phyloP scores from a whole-genome alignment of 2,329 filamentous ascomycete genomes.

The Aspergillus fructus region DNA sequence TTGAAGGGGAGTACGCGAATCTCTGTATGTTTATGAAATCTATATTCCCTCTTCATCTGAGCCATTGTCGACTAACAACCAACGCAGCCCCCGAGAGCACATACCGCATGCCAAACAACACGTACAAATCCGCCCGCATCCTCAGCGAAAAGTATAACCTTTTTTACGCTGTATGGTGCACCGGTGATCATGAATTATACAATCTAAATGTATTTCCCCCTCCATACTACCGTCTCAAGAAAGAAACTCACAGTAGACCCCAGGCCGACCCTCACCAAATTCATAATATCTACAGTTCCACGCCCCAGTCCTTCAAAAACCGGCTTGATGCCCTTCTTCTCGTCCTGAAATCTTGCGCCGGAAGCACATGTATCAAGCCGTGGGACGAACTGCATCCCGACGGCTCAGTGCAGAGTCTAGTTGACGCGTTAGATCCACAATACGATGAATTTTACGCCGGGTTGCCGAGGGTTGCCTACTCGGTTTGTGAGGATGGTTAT shows the following conservation, averaged over 20 bases:
- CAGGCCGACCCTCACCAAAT: slow-evolving; percentile 39
- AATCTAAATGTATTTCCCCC: slow-evolving; percentile 31
- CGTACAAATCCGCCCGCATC: slow-evolving; percentile 41
- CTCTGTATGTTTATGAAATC: slow-evolving; percentile 21
- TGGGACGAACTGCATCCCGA: slow-evolving; percentile 37
- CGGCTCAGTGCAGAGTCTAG: slow-evolving; percentile 28
- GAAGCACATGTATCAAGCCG: slow-evolving; percentile 33
- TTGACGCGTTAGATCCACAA: slow-evolving; percentile 29
- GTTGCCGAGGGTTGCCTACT: slow-evolving; percentile 34
- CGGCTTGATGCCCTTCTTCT: slow-evolving; percentile 39
- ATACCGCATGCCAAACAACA: slow-evolving; percentile 32
- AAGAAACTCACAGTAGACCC: not conserved
- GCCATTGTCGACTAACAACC: not conserved
- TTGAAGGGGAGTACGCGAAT: slow-evolving; percentile 20
- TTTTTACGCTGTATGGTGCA: slow-evolving; percentile 45
- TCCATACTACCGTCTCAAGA: not conserved
- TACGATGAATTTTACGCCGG: slow-evolving; percentile 35
- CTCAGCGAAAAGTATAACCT: slow-evolving; percentile 37
- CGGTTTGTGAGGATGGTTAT: slow-evolving; percentile 37
- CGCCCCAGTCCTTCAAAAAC: slow-evolving; percentile 18
- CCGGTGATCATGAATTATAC: slow-evolving; percentile 42
- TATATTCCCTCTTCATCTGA: not conserved
- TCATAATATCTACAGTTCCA: slow-evolving; percentile 30
- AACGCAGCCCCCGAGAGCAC: not conserved
- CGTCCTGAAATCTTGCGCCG: slow-evolving; percentile 41